These are phyloP conservation scores for Microstroma glucosiphilum DNA, from an alignment of 1,284 basidiomycete species.

Conservation along the genomic window DNA sequence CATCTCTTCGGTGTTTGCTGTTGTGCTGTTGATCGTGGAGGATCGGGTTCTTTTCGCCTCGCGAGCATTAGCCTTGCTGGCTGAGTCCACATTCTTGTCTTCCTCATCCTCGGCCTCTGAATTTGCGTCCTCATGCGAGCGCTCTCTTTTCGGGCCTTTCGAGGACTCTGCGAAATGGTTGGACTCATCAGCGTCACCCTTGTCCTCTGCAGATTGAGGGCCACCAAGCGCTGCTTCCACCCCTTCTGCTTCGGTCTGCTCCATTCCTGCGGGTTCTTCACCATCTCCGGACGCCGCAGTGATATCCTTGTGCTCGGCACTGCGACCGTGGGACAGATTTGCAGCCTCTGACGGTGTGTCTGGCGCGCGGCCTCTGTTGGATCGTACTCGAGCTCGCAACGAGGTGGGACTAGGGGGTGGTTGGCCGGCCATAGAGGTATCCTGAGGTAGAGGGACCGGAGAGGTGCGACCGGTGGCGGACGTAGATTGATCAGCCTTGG, in stretches of 20 bases:
- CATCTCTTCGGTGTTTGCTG: not conserved
- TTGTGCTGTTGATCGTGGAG: slow-evolving; percentile 3
- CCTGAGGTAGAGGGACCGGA: too few relatives aligned
- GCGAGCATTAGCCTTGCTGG: not conserved
- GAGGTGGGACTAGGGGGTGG: too few relatives aligned
- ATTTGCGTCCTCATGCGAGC: slow-evolving; percentile 7
- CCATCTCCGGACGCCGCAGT: slow-evolving; percentile 5
- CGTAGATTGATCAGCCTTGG: slow-evolving; percentile 15
- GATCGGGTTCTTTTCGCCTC: not conserved
- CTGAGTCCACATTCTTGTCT: not conserved
- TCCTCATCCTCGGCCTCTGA: slow-evolving; percentile 9
- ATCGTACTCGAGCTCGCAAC: too few relatives aligned
- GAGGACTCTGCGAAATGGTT: not conserved
- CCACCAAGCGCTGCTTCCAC: too few relatives aligned
- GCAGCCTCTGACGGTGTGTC: not conserved
- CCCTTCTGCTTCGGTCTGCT: not conserved
- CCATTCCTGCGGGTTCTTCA: not conserved
- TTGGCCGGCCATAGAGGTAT: too few relatives aligned
- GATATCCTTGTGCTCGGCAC: slow-evolving; percentile 2
- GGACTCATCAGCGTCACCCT: not conserved
- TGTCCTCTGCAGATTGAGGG: not conserved
- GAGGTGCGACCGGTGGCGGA: not conserved
- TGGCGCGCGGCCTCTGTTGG: not conserved
- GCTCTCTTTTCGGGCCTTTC: slow-evolving; percentile 10
- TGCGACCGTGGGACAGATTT: too few relatives aligned